Base-by-base conservation (phyloP, 108 stramenopile genomes). In the Phaeodactylum tricornutum region DNA sequence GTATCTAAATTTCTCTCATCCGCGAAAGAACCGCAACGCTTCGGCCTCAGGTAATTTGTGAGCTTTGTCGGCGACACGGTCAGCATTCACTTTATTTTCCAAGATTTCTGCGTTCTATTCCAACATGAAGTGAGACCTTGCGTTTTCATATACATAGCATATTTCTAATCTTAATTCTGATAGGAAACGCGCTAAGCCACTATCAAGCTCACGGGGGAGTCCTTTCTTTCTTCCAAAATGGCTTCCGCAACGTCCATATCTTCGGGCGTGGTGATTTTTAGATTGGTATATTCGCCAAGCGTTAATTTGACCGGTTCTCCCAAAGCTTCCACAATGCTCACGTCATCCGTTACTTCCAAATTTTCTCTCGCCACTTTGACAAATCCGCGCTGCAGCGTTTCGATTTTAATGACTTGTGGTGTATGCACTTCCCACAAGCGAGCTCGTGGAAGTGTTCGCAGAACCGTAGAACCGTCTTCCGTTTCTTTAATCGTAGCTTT, bases 231-330 rank as follows among this genome's bases (percentile, higher is more conserved):
- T 31, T 63, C 55, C 55, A 96, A 57, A 63, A 96, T 94, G 8
- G 79, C 80, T 20, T 50, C 50, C 4, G 95, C 95, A 23, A 96
- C 78, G 51, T 90, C 82, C 77, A 96, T 75, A 71, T 96, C 95
- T 61, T 94, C 92, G 6, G 95, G 95, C 1, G 95, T 96, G 0
- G 95, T 96, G 37, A 96, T 87, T 75, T 96, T 96, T 9, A 96
- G 57, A 72, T 96, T 96, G 6, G 92, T 93, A 62, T 96, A 96
- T 61, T 96, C 91, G 39, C 95, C 95, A 47, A 64, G 50, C 11
- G 95, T 96, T 48, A 96, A 61, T 45, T 92, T 91, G 28, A 96
- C 94, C 33, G 88, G 81, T 55, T 85, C 79, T 24, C 86, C 88
- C 55, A 96, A 59, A 16, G 79, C 77, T 69, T 96, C 94, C n/a